phyloP scores from a whole-genome alignment of 1,139 yeast species.

The Magnusiomyces tetraspermus region DNA sequence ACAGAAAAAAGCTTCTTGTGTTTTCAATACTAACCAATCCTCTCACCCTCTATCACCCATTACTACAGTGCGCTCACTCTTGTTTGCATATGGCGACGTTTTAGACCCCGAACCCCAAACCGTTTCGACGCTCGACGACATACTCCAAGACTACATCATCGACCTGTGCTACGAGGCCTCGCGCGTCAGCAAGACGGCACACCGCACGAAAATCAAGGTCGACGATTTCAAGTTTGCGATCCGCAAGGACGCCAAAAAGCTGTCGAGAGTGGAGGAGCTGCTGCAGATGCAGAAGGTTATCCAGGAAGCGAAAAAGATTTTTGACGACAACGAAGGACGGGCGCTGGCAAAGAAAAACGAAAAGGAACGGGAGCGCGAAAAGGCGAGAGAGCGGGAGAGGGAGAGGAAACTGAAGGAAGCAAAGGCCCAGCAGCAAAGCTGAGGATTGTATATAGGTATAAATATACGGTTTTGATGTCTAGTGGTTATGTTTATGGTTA shows the following conservation, averaged over 20 bases:
- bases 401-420: background rate
- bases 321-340: conserved; percentile 58
- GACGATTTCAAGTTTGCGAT: conserved; percentile 85
- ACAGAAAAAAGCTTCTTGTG: background rate
- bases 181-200: conserved; percentile 43
- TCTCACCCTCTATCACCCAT: background rate
- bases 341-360: conserved; percentile 30
- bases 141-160: conserved; percentile 65
- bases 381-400: conserved; percentile 2
- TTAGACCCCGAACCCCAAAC: conserved; percentile 70
- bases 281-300: conserved; percentile 66
- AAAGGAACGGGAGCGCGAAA: conserved; percentile 3
- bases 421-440: background rate
- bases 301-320: conserved; percentile 70
- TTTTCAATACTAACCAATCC: background rate
- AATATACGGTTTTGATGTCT: no score
- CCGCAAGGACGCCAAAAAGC: conserved; percentile 70
- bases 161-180: conserved; percentile 59
- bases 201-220: conserved; percentile 66
- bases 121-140: conserved; percentile 70
- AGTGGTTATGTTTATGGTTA: no score
- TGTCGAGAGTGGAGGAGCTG: conserved; percentile 77
- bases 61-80: conserved; percentile 47
- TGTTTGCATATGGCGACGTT: conserved; percentile 83
- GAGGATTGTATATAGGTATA: no score